Evolutionary conservation across 208 protist species (phyloP), one percentile per base, ranked within the genome.

Genomic region (Leishmania gerbilli): DNA sequence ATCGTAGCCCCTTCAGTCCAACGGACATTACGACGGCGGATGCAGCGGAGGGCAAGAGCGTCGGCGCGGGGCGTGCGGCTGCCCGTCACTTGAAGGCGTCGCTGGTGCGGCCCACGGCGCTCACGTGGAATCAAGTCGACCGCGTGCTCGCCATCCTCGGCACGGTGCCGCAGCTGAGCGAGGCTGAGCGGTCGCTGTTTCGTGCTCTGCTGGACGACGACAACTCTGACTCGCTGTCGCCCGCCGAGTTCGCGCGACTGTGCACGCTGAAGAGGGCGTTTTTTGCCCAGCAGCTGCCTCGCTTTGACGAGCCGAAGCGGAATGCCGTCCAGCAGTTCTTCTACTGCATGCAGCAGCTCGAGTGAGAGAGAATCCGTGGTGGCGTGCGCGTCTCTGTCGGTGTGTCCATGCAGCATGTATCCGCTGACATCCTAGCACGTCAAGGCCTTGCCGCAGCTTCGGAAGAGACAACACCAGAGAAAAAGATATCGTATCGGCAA

Each of bases 261-360:
- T 92, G 88, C 74, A 56, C 87, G 13, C 74, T 89, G 53, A 88
- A 90, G 58, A 80, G 87, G 4, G 69, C 77, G 5, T 90, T 90
- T 68, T 96, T 95, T 56, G 87, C 88, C 1, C 42, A 64, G 24
- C 79, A 87, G 9, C 74, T 90, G 45, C 87, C 90, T 5, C 84
- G 89, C 71, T 96, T 92, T 53, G 77, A 76, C 34, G 88, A 92
- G 82, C 86, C 87, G 19, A 79, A 79, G 49, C 84, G 90, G 0
- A 96, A 92, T 74, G 51, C 76, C 0, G 74, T 96, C 9, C 92
- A 96, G 79, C 83, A 90, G 77, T 96, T 94, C 62, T 79, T 93
- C 19, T 88, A 85, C 72, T 96, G 92, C 79, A 94, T 96, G 90
- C 92, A 95, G 68, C 91, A 96, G 77, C 86, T 93, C 4, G 89